A percentile compares a stretch with the other conserved stretches of the same genome.
phyloP scores from a whole-genome alignment of 1,284 basidiomycete species.

The Pseudozyma hubeiensis region DNA sequence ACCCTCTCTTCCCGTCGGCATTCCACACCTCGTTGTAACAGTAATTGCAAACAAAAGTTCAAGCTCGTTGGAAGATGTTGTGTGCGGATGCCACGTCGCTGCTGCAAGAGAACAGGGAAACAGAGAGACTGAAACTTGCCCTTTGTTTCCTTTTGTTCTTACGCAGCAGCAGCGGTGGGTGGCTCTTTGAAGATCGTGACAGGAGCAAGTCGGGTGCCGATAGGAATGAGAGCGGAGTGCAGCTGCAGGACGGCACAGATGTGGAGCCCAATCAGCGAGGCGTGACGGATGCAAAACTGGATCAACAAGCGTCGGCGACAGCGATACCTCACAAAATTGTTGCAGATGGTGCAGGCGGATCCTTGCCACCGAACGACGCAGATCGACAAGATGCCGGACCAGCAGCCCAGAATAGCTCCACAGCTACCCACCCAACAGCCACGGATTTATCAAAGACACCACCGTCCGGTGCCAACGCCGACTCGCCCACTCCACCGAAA shows the following conservation, averaged over 20 bases:
- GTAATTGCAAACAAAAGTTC: not conserved
- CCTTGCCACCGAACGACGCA: not conserved
- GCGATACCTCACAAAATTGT: not conserved
- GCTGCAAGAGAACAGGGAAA: not conserved
- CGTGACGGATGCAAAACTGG: not conserved
- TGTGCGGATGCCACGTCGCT: not conserved
- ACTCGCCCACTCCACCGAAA: not conserved
- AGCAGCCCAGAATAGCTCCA: not conserved
- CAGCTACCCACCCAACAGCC: not conserved
- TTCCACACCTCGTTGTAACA: slow-evolving; percentile 6
- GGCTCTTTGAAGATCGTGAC: slow-evolving; percentile 37
- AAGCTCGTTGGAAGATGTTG: no score
- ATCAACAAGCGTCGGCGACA: not conserved
- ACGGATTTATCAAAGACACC: not conserved
- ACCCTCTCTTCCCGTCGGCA: not conserved
- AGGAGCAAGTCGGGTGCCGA: not conserved
- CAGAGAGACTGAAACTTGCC: slow-evolving; percentile 20
- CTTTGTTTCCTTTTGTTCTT: slow-evolving; percentile 1
- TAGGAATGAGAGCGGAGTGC: not conserved
- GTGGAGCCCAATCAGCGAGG: not conserved
- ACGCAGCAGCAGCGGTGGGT: slow-evolving; percentile 19
- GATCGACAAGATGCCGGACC: not conserved
- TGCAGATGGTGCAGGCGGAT: not conserved
- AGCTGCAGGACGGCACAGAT: not conserved
- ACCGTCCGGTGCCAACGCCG: not conserved